Base-by-base conservation (phyloP, 306 rosid genomes). In the Medicago ruthenica region DNA sequence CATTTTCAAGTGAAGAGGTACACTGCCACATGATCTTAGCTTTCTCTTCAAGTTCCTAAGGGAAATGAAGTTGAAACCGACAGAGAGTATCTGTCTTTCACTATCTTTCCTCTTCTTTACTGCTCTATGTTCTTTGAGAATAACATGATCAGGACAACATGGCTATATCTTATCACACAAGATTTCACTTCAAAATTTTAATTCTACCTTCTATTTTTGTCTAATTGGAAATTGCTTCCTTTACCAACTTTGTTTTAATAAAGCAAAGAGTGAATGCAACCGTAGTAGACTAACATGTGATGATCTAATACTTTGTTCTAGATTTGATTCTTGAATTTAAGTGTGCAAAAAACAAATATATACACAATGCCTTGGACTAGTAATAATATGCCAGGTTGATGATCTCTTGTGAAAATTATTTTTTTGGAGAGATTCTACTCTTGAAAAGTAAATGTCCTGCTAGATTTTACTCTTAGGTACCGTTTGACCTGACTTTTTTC, bases 41-140 rank as follows among this genome's bases (percentile, higher is more conserved):
- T 77, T 83, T 86, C 84, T 13, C 79, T 75, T 82, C 81, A 85
- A 79, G 82, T 78, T 84, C 80, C 87, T 79, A 84, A 39, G 77
- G 70, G 76, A 54, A 45, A 68, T 67, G 55, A 47, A 66, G 70
- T 72, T 59, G 86, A 86, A 85, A 67, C 88, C 88, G 92, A 91
- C 97, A 86, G 69, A 85, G 72, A 80, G 89, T 83, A 87, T 83
- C 87, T 81, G 81, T 87, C 89, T 87, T 86, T 86, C 81, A 24
- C 78, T 80, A 76, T 77, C 82, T 84, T 80, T 84, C 58, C 68
- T 71, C 77, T 77, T 82, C 88, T 81, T 81, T 85, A 70, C 80
- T 80, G 82, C 86, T 85, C 78, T 77, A 75, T 86, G 85, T 87
- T 85, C 89, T 76, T 44, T 81, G 14, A 65, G 81, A 83, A 83